Percentiles rank a stretch among this genome's conserved stretches.
phyloP scores from a whole-genome alignment of 2,329 filamentous ascomycete genomes.

The Cercospora nicotianae region DNA sequence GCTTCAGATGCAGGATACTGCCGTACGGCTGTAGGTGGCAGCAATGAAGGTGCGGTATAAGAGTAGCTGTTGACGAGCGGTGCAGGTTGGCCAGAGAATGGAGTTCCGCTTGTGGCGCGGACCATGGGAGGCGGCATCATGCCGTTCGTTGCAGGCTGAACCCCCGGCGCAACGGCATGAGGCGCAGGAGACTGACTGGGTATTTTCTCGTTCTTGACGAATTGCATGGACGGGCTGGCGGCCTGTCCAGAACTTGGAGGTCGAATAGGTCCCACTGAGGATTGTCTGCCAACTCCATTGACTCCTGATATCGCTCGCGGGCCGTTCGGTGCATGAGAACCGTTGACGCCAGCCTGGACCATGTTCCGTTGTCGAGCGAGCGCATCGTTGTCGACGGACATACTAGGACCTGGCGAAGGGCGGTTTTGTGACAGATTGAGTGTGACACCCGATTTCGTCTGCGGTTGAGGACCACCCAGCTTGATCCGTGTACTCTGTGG shows the following conservation, averaged over 20 bases:
- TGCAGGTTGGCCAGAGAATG: slow-evolving; percentile 25
- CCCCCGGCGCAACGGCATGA: slow-evolving; percentile 32
- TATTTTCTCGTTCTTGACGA: slow-evolving; percentile 45
- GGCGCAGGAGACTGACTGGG: slow-evolving; percentile 47
- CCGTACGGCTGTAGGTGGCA: slow-evolving; percentile 36
- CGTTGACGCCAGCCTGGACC: slow-evolving; percentile 53
- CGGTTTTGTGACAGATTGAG: slow-evolving; percentile 40
- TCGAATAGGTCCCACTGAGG: slow-evolving; percentile 35
- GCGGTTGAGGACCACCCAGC: slow-evolving; percentile 54
- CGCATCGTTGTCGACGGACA: slow-evolving; percentile 57
- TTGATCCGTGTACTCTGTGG: slow-evolving; percentile 76
- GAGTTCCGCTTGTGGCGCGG: slow-evolving; percentile 34
- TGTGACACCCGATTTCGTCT: slow-evolving; percentile 40
- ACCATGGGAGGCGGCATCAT: slow-evolving; percentile 36
- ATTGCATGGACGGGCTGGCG: slow-evolving; percentile 31
- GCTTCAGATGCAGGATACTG: slow-evolving; percentile 54
- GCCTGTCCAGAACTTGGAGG: slow-evolving; percentile 43
- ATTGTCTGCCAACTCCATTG: slow-evolving; percentile 38
- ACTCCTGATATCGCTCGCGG: slow-evolving; percentile 29
- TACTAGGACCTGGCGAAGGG: slow-evolving; percentile 46
- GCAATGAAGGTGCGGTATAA: slow-evolving; percentile 40
- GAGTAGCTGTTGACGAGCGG: slow-evolving; percentile 33
- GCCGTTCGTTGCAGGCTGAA: slow-evolving; percentile 29
- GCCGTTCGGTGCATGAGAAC: slow-evolving; percentile 32
- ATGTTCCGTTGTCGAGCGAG: slow-evolving; percentile 54